These are phyloP conservation scores for Physaria fendleri DNA, from an alignment of 345 rosid genomes.

Conservation along the genomic window DNA sequence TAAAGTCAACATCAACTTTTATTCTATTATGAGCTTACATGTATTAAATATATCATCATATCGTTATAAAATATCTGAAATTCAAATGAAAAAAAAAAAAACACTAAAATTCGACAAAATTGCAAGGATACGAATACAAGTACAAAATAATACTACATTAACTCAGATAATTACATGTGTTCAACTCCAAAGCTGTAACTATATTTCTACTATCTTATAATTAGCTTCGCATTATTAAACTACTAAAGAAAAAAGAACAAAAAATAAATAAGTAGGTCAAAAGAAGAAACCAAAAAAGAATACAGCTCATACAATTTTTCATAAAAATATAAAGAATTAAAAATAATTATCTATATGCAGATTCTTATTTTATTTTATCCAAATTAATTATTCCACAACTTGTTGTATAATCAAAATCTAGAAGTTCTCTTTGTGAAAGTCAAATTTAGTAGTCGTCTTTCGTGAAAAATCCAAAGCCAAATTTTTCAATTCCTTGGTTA, in stretches of 20 bases:
- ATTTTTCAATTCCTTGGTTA: slow-evolving; percentile 51
- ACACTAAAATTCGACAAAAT: too few relatives aligned
- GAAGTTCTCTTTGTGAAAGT: slow-evolving; percentile 87
- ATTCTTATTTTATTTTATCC: slow-evolving; percentile 11
- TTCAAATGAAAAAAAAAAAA: too few relatives aligned
- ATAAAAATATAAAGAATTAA: slow-evolving; percentile 2
- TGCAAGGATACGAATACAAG: too few relatives aligned
- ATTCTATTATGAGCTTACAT: too few relatives aligned
- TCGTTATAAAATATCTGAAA: too few relatives aligned
- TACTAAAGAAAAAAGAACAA: neutral
- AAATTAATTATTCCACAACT: too few relatives aligned
- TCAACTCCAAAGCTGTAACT: slow-evolving; percentile 1
- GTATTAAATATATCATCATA: too few relatives aligned
- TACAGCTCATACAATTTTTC: slow-evolving; percentile 9
- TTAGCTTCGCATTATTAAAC: neutral
- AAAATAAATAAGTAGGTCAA: neutral
- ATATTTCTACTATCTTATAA: neutral
- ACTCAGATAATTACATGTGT: slow-evolving; percentile 17
- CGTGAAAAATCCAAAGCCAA: slow-evolving; percentile 70
- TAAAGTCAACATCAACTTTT: too few relatives aligned
- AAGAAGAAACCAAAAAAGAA: too few relatives aligned
- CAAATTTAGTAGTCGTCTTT: slow-evolving; percentile 81
- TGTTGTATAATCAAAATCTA: slow-evolving; percentile 31
- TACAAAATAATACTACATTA: neutral
- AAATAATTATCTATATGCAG: slow-evolving; percentile 13